A percentile compares a stretch with the other conserved stretches of the same genome.
Conservation (phyloP, 176 grass and related monocot genomes). For the Carex myosuroides region DNA sequence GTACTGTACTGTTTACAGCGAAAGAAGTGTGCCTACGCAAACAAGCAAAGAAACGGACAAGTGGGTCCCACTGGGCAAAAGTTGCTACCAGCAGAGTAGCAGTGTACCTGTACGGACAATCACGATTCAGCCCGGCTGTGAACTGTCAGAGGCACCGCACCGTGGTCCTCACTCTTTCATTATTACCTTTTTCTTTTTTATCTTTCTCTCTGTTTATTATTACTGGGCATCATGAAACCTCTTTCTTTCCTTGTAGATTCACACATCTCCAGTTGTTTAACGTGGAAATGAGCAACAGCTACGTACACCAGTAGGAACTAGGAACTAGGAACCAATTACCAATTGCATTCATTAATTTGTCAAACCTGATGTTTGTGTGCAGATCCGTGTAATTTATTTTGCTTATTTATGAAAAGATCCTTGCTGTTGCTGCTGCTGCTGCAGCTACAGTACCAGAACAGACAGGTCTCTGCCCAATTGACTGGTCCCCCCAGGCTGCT, state of each 20-base stretch:
- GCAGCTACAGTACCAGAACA: neutral
- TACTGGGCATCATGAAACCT: neutral
- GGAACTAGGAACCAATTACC: no score
- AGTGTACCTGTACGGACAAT: neutral
- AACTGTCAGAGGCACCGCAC: neutral
- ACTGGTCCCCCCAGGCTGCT: neutral
- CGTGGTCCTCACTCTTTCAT: neutral
- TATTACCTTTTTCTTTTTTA: neutral
- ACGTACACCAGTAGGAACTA: no score
- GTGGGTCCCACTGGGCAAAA: neutral
- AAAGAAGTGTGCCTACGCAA: no score
- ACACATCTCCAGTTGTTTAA: neutral
- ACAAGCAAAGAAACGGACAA: constrained; percentile 4
- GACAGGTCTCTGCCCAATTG: neutral
- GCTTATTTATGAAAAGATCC: neutral
- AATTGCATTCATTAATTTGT: constrained; percentile 12
- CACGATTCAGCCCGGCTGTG: neutral
- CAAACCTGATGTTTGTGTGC: neutral
- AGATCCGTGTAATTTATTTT: constrained; percentile 7
- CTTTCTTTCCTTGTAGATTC: neutral
- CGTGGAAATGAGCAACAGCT: neutral
- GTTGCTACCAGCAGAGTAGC: neutral
- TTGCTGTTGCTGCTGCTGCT: neutral
- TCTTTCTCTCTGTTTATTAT: neutral
- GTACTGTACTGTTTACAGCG: neutral